Evolutionary conservation across 805 yeast species (phyloP), one percentile per base, ranked within the genome.

Genomic region (Candida boidinii): DNA sequence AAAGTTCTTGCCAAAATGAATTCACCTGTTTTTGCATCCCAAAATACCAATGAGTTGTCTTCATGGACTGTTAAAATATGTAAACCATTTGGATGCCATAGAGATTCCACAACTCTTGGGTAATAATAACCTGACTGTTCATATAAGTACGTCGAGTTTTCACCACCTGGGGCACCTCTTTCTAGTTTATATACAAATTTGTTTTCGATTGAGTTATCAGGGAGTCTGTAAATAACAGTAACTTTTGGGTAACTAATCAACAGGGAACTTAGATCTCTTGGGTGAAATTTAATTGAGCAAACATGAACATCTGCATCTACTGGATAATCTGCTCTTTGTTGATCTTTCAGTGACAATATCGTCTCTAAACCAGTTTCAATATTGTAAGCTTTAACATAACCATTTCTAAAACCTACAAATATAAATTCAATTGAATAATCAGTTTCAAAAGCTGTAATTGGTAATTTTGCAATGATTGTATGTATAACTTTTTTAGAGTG

Each of bases 371-470:
- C 82, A 23, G 94, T 66, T 49, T 87, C 96, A 13, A 90, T 76
- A 53, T 92, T 95, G 49, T 70, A 90, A 7, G 79, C 76, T 20
- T 75, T 55, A 2, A 82, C 56, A 3, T 73, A 54, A 2, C 98
- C 98, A 52, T 77, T 86, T 30, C 73, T 69, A 33, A 85, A 60
- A 3, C 97, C 98, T 15, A 90, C 47, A 28, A 80, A 66, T 12
- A 90, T 58, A 85, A 92, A 92, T 54, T 88, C 96, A 42, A 92
- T 54, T 0, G 94, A 69, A 2, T 96, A 96, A 48, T 92, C 98
- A 1, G 81, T 56, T 37, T 74, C 92, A 11, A 79, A 62, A 3
- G 83, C 68, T 1, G 83, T 66, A n/a, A 88, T 68, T 10, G 70
- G 64, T 1, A 82, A 77, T 1, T 82, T 79, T 1, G 85, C 70